These are phyloP conservation scores for Pneumocystis jirovecii DNA, from an alignment of 1,139 yeast species.

Conservation along the genomic window DNA sequence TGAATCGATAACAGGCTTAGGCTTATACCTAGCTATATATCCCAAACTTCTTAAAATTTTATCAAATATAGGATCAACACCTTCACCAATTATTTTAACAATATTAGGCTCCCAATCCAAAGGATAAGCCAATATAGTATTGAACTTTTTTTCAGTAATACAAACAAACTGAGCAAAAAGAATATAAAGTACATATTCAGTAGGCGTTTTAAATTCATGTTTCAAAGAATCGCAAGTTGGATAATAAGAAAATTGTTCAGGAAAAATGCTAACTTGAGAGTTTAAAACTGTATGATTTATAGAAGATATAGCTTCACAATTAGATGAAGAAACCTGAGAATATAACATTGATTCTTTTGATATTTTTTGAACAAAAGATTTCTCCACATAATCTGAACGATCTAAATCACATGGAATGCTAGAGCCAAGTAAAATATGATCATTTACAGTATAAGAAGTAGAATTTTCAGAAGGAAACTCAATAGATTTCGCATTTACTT, in stretches of 20 bases:
- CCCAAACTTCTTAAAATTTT: constrained; percentile 75
- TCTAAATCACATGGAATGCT: neutral
- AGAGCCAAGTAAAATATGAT: neutral
- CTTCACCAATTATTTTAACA: constrained; percentile 68
- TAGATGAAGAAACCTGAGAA: neutral
- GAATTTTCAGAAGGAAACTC: neutral
- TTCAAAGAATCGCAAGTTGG: neutral
- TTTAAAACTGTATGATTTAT: neutral
- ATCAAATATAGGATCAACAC: constrained; percentile 75
- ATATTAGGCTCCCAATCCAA: constrained; percentile 65
- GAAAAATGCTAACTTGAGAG: neutral
- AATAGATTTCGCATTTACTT: neutral
- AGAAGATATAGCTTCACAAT: neutral
- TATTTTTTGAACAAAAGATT: neutral
- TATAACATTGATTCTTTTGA: neutral
- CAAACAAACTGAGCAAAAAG: constrained; percentile 91
- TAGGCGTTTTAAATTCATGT: constrained; percentile 46
- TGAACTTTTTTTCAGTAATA: constrained; percentile 75
- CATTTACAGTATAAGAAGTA: neutral
- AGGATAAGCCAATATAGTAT: constrained; percentile 55
- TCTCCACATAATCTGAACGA: neutral
- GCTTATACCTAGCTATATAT: constrained; percentile 74
- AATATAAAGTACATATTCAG: constrained; percentile 87
- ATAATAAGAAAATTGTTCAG: neutral
- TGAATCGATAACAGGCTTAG: constrained; percentile 91